Evolutionary conservation across 768 basidiomycete species (phyloP).

Genomic region (Leccinum disarticulatum): DNA sequence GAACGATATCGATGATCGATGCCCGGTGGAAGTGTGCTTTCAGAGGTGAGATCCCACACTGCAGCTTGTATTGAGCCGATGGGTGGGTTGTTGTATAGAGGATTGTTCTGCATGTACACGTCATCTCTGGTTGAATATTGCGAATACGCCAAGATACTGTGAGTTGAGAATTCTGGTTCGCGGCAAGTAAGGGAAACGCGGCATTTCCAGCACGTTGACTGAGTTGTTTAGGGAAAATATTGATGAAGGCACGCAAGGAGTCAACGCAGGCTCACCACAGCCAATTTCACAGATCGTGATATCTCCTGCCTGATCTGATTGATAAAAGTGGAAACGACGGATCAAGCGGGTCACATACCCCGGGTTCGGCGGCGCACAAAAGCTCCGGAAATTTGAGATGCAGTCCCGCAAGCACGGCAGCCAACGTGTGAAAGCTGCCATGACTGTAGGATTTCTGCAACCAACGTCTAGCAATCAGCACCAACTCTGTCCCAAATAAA

Average conservation of each 20-base stretch:
- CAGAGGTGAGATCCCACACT: slow-evolving; percentile 89
- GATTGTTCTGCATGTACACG: slow-evolving; percentile 62
- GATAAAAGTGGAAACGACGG: neutral
- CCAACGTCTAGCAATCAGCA: neutral
- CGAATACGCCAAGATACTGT: slow-evolving; percentile 20
- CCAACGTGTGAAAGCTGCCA: slow-evolving; percentile 76
- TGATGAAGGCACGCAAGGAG: slow-evolving; percentile 4
- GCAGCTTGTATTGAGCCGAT: slow-evolving; percentile 72
- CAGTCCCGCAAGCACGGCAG: slow-evolving; percentile 83
- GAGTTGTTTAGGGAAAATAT: neutral
- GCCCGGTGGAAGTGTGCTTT: slow-evolving; percentile 56
- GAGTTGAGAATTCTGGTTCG: slow-evolving; percentile 80
- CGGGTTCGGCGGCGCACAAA: slow-evolving; percentile 60
- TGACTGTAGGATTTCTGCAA: slow-evolving; percentile 75
- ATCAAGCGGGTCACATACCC: slow-evolving; percentile 42
- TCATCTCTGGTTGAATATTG: neutral
- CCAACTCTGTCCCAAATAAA: neutral
- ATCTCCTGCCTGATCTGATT: slow-evolving; percentile 65
- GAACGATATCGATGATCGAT: slow-evolving; percentile 78
- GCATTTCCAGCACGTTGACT: slow-evolving; percentile 88
- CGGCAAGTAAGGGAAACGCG: slow-evolving; percentile 81
- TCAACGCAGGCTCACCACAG: slow-evolving; percentile 60
- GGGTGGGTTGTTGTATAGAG: slow-evolving; percentile 65
- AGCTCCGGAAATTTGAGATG: slow-evolving; percentile 95
- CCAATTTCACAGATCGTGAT: slow-evolving; percentile 84